These are phyloP conservation scores for Aspergillus saccharolyticus DNA, from an alignment of 495 filamentous ascomycete species.

Conservation along the genomic window DNA sequence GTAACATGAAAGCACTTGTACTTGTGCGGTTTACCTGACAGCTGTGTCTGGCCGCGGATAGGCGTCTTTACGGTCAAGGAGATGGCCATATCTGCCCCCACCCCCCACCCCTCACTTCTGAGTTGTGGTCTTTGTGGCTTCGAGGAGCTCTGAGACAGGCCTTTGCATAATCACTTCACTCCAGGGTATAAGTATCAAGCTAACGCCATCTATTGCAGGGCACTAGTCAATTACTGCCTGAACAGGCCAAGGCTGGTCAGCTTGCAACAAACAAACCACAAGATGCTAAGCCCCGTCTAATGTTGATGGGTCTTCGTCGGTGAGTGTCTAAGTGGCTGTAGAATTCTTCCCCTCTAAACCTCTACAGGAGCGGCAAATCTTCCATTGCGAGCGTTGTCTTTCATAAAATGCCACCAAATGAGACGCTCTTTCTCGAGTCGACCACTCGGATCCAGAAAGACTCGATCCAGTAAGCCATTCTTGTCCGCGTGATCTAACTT, in stretches of 20 bases:
- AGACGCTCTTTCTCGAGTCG: constrained; percentile 91
- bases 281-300: constrained; percentile 71
- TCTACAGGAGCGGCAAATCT: constrained; percentile 83
- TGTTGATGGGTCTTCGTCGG: constrained; percentile 96
- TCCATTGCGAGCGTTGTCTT: constrained; percentile 98
- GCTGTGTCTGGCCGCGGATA: no score
- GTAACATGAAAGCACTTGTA: no score
- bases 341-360: constrained; percentile 4
- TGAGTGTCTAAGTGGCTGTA: constrained; percentile 31
- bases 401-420: constrained; percentile 90
- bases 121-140: not conserved
- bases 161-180: constrained; percentile 1
- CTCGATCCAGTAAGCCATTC: constrained; percentile 68
- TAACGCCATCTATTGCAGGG: constrained; percentile 39
- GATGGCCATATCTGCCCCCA: no score
- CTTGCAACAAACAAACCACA: constrained; percentile 32
- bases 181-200: constrained; percentile 19
- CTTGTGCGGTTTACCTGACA: no score
- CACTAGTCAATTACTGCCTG: constrained; percentile 21
- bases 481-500: not conserved
- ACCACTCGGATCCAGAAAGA: constrained; percentile 91
- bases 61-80: no score
- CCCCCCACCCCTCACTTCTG: not conserved
- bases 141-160: constrained; percentile 1
- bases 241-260: constrained; percentile 26